Evolutionary conservation across 2,329 filamentous ascomycete genomes (phyloP).

Genomic region (Ploettnerulaceae sp.): DNA sequence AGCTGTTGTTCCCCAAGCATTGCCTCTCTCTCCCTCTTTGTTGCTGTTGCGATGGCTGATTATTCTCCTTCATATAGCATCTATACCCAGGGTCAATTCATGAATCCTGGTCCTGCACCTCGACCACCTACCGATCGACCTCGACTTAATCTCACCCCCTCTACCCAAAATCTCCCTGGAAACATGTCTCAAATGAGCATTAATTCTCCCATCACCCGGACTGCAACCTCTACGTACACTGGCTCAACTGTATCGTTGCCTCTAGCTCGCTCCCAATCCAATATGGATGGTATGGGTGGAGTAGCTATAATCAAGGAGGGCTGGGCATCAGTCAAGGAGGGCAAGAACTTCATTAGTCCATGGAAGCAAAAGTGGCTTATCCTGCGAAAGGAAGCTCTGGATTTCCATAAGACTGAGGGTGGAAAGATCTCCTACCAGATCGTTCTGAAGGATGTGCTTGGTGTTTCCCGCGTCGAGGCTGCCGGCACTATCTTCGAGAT

Average conservation of each 20-base stretch:
- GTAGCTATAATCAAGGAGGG: conserved; percentile 75
- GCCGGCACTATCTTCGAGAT: conserved; percentile 93
- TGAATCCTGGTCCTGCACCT: conserved; percentile 95
- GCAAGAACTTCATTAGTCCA: conserved; percentile 73
- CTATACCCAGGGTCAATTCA: conserved; percentile 67
- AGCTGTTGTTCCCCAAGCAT: conserved; percentile 4
- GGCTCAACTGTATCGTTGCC: conserved; percentile 69
- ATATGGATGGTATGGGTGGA: conserved; percentile 59
- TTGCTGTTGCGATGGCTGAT: conserved; percentile 16
- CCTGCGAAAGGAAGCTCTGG: conserved; percentile 84
- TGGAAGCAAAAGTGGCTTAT: conserved; percentile 94
- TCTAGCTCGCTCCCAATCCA: conserved; percentile 53
- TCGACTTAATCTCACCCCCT: conserved; percentile 74
- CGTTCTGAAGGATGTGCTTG: conserved; percentile 79
- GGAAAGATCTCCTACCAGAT: conserved; percentile 85
- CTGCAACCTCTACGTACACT: conserved; percentile 61
- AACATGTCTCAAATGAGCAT: conserved; percentile 77
- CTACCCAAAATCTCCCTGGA: conserved; percentile 63
- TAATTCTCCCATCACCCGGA: conserved; percentile 61
- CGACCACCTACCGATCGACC: conserved; percentile 81
- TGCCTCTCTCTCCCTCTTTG: background rate
- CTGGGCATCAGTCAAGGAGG: conserved; percentile 84
- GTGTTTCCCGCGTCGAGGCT: conserved; percentile 85
- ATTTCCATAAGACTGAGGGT: conserved; percentile 89
- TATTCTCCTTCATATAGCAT: conserved; percentile 38